A percentile compares a stretch with the other conserved stretches of the same genome.
These are phyloP conservation scores for Malus hybrid DNA, from an alignment of 331 rosid genomes.

Conservation along the genomic window DNA sequence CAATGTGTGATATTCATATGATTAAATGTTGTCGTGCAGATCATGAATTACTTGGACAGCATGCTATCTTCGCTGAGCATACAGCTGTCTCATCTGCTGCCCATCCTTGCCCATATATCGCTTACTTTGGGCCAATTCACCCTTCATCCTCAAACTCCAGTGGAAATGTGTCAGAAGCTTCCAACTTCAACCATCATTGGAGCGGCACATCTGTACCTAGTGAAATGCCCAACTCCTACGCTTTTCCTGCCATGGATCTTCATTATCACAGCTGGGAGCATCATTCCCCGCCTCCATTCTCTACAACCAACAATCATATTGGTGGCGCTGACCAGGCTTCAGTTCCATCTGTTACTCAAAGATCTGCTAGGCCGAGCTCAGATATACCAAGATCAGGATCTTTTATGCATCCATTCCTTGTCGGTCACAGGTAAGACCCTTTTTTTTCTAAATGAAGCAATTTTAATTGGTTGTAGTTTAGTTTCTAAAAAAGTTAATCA, in stretches of 20 bases:
- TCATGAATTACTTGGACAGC: slow-evolving; percentile 85
- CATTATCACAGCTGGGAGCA: slow-evolving; percentile 91
- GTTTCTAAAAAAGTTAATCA: not conserved
- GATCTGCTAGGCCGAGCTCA: slow-evolving; percentile 58
- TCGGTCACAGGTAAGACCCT: slow-evolving; percentile 75
- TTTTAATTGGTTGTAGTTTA: not conserved
- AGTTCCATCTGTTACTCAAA: slow-evolving; percentile 52
- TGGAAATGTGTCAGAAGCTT: slow-evolving; percentile 68
- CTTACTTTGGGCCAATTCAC: slow-evolving; percentile 83
- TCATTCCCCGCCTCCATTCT: slow-evolving; percentile 68
- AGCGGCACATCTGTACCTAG: slow-evolving; percentile 57
- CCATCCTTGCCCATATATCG: slow-evolving; percentile 87
- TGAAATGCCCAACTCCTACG: slow-evolving; percentile 68
- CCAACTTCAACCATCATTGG: slow-evolving; percentile 70
- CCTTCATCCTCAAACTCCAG: slow-evolving; percentile 79
- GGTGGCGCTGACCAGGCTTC: slow-evolving; percentile 60
- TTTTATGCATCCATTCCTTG: slow-evolving; percentile 59
- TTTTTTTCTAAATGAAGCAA: too few relatives aligned
- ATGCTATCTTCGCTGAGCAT: slow-evolving; percentile 75
- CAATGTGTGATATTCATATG: slow-evolving; percentile 19
- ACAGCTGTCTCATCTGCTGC: slow-evolving; percentile 68
- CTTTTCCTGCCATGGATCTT: slow-evolving; percentile 77
- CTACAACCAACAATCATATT: slow-evolving; percentile 45
- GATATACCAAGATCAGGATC: slow-evolving; percentile 74
- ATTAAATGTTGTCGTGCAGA: slow-evolving; percentile 51